A percentile compares a stretch with the other conserved stretches of the same genome.
Evolutionary conservation across 2,329 filamentous ascomycete species (phyloP).

Genomic region (Arthrobotrys pseudoclavata): DNA sequence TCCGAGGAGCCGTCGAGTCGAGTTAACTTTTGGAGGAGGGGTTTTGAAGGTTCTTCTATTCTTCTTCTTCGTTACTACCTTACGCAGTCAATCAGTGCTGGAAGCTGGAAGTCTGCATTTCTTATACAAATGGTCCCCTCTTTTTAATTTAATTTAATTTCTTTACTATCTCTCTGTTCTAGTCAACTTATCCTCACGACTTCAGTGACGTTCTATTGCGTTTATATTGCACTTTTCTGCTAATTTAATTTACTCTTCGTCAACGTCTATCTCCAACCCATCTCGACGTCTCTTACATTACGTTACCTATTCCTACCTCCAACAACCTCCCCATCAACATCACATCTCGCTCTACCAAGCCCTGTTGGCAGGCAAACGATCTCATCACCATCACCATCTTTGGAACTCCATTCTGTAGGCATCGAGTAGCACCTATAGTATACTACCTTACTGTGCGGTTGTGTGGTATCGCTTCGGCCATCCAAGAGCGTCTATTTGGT

Average conservation of each 20-base stretch:
- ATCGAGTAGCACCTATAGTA: background rate
- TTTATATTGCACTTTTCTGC: background rate
- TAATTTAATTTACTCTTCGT: background rate
- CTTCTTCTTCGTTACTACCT: background rate
- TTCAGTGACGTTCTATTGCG: background rate
- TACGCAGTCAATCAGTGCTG: background rate
- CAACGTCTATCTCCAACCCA: background rate
- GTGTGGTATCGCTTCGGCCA: background rate
- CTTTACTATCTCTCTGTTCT: background rate
- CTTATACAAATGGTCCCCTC: background rate
- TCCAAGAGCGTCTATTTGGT: conserved; percentile 34
- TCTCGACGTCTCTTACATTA: background rate
- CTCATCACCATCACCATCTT: background rate
- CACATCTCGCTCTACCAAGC: background rate
- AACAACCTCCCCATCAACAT: background rate
- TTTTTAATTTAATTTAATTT: background rate
- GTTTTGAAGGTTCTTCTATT: conserved; percentile 12
- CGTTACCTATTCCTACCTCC: background rate
- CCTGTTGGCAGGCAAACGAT: conserved; percentile 5
- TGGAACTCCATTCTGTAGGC: background rate
- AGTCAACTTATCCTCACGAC: background rate
- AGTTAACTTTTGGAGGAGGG: background rate
- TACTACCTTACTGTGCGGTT: background rate
- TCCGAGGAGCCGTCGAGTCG: background rate
- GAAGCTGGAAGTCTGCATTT: conserved; percentile 13